These are phyloP conservation scores for Phlegmacium glaucopus DNA, from an alignment of 768 basidiomycete genomes.

Conservation along the genomic window DNA sequence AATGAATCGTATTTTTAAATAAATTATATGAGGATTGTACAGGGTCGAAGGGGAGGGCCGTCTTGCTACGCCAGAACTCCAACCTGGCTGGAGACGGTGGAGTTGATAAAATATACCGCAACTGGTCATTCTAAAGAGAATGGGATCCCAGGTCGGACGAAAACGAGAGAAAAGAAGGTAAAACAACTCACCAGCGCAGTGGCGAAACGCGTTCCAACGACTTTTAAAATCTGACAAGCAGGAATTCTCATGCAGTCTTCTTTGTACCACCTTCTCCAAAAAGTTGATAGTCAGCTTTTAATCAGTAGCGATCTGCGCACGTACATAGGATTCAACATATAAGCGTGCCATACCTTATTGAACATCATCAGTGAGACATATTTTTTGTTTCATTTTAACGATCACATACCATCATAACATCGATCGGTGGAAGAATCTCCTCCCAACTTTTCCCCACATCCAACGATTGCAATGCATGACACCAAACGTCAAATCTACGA, in stretches of 20 bases:
- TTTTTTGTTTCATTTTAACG: not conserved
- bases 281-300: not conserved
- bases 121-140: not conserved
- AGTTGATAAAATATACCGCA: slow-evolving; percentile 1
- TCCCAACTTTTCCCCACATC: slow-evolving; percentile 3
- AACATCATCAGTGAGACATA: not conserved
- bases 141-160: not conserved
- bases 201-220: slow-evolving; percentile 9
- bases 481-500: slow-evolving; percentile 23
- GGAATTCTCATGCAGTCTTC: slow-evolving; percentile 23
- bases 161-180: not conserved
- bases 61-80: slow-evolving; percentile 6
- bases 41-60: slow-evolving; percentile 7
- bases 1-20: slow-evolving; percentile 14
- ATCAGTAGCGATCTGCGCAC: not conserved
- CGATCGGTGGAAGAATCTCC: slow-evolving; percentile 25
- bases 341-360: slow-evolving; percentile 28
- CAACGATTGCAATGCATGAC: slow-evolving; percentile 2
- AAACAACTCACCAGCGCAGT: slow-evolving; percentile 13
- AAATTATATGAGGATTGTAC: slow-evolving; percentile 1
- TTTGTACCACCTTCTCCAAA: slow-evolving; percentile 19
- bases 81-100: slow-evolving; percentile 2
- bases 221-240: slow-evolving; percentile 12
- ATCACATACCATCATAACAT: slow-evolving; percentile 29
- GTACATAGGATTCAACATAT: slow-evolving; percentile 21